A percentile compares a stretch with the other conserved stretches of the same genome.
phyloP scores from a whole-genome alignment of 371 early-diverging fungal species.

The Apophysomyces sp. region DNA sequence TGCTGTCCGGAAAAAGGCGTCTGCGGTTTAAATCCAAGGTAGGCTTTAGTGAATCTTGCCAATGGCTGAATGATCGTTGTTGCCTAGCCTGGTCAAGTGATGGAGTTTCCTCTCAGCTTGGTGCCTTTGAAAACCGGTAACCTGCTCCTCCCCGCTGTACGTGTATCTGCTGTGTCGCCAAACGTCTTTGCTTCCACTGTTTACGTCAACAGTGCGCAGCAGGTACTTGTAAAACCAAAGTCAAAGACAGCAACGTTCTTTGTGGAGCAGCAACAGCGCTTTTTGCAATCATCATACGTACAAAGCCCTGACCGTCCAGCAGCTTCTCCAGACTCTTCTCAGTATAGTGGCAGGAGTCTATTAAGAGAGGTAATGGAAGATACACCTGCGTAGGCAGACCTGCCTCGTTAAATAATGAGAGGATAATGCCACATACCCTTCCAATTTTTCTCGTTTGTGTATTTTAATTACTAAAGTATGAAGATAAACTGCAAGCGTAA shows the following conservation, averaged over 20 bases:
- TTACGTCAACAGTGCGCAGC: conserved; percentile 64
- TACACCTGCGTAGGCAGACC: not conserved
- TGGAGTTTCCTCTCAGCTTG: conserved; percentile 56
- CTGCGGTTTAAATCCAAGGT: conserved; percentile 63
- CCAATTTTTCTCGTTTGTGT: too few species aligned
- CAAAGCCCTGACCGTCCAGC: conserved; percentile 4
- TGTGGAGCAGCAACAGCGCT: conserved; percentile 64
- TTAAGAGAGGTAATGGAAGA: conserved; percentile 2
- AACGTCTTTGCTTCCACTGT: conserved; percentile 57
- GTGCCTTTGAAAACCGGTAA: conserved; percentile 71
- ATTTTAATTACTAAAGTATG: too few species aligned
- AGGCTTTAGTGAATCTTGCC: not conserved
- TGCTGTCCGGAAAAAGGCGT: conserved; percentile 67
- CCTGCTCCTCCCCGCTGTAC: conserved; percentile 55
- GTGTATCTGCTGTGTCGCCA: conserved; percentile 48
- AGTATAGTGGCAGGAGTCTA: conserved; percentile 1
- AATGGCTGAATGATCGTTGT: not conserved
- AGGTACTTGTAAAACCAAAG: conserved; percentile 62
- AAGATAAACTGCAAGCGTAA: too few species aligned
- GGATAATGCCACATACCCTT: too few species aligned
- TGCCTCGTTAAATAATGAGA: not conserved
- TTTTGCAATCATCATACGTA: conserved; percentile 25
- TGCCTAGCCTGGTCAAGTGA: conserved; percentile 49
- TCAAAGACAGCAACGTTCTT: conserved; percentile 68
- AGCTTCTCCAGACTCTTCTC: conserved; percentile 3